A percentile compares a stretch with the other conserved stretches of the same genome.
phyloP scores from a whole-genome alignment of 73 alveolate species.

The Symbiodinium natans region DNA sequence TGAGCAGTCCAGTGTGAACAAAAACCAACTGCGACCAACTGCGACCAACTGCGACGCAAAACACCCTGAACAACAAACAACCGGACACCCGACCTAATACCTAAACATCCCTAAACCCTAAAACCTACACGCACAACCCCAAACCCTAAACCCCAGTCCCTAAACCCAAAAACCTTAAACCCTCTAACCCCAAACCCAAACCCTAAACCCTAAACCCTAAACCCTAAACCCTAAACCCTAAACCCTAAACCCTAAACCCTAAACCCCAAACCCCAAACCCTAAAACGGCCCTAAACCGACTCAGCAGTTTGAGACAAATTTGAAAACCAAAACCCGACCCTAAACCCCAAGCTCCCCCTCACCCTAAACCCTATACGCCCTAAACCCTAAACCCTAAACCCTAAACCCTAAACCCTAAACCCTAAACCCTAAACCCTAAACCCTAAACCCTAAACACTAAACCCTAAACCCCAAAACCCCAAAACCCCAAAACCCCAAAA shows the following conservation, averaged over 20 bases:
- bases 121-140: not conserved
- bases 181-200: not conserved
- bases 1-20: not conserved
- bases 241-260: no score
- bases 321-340: no score
- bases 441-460: not conserved
- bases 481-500: not conserved
- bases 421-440: no score
- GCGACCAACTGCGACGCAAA: not conserved
- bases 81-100: not conserved
- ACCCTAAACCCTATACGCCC: not conserved
- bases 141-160: not conserved
- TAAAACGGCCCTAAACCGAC: no score
- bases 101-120: not conserved
- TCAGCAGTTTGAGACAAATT: no score
- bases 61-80: not conserved
- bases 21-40: no score
- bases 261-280: no score
- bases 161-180: not conserved
- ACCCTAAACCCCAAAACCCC: not conserved
- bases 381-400: not conserved
- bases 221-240: no score
- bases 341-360: no score
- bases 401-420: not conserved
- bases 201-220: no score